Evolutionary conservation across 225 moss, liverwort and hornwort species (phyloP).

Genomic region (Asterella californica): DNA sequence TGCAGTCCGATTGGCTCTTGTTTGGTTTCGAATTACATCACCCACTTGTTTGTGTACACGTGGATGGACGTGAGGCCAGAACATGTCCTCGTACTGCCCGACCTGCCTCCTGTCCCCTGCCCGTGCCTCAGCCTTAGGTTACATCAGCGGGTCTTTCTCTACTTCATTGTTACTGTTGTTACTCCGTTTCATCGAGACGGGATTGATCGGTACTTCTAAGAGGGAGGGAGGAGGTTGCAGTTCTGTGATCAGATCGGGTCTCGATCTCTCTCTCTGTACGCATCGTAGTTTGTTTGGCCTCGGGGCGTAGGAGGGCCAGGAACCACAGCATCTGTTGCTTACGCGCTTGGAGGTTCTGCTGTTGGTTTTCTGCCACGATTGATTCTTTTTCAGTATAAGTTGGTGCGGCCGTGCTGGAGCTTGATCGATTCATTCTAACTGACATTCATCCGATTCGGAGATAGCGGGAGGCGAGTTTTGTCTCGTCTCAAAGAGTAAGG

Average conservation of each 20-base stretch:
- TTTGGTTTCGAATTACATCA: not conserved
- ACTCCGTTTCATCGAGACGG: not conserved
- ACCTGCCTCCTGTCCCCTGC: not conserved
- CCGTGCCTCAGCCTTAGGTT: not conserved
- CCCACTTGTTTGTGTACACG: not conserved
- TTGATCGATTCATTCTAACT: not conserved
- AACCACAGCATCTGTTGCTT: not conserved
- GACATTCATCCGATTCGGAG: not conserved
- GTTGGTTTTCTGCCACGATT: not conserved
- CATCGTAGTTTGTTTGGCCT: not conserved
- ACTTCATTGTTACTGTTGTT: not conserved
- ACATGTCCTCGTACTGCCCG: not conserved
- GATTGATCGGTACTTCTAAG: not conserved
- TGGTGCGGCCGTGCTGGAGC: not conserved
- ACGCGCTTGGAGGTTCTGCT: not conserved
- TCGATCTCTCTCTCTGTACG: not conserved
- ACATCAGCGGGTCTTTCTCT: not conserved
- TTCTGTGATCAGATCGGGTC: not conserved
- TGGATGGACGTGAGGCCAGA: not conserved
- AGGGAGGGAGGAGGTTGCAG: not conserved
- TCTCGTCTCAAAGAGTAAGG: not conserved
- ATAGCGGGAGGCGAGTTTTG: not conserved
- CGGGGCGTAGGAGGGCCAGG: not conserved
- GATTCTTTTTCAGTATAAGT: not conserved
- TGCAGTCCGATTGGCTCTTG: not conserved